A percentile compares a stretch with the other conserved stretches of the same genome.
Conservation (phyloP, 805 yeast genomes). For the Wickerhamia fluorescens region DNA sequence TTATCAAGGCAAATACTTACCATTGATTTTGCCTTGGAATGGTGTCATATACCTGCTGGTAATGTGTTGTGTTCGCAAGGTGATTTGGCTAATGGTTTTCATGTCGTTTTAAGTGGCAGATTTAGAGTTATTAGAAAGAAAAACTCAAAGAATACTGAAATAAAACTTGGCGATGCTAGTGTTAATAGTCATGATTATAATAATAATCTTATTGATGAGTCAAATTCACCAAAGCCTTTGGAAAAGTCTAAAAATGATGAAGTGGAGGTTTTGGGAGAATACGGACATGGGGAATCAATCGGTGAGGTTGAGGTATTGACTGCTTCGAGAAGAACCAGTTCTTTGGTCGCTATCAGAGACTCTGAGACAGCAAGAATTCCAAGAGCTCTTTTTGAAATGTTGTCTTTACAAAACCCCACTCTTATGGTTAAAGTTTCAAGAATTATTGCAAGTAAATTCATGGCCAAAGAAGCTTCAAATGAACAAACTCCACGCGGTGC, state of each 20-base stretch:
- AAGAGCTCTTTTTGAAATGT: conserved; percentile 75
- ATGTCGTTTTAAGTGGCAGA: conserved; percentile 83
- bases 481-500: conserved; percentile 6
- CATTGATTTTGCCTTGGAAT: conserved; percentile 87
- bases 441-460: conserved; percentile 63
- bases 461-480: conserved; percentile 8
- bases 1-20: conserved; percentile 61
- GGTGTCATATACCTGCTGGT: conserved; percentile 91
- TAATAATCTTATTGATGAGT: conserved; percentile 16
- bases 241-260: conserved; percentile 12
- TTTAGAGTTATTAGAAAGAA: conserved; percentile 51
- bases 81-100: conserved; percentile 84
- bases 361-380: conserved; percentile 94
- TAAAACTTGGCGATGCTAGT: too few species aligned
- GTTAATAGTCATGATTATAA: conserved; percentile 6
- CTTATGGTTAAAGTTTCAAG: conserved; percentile 86
- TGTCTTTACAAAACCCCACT: conserved; percentile 79
- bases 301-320: conserved; percentile 95
- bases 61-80: conserved; percentile 73
- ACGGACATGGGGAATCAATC: conserved; percentile 89
- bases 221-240: conserved; percentile 3
- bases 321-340: conserved; percentile 58
- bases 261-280: conserved; percentile 54
- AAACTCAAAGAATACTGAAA: conserved; percentile 1
- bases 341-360: conserved; percentile 82